Conservation (phyloP, 2,329 filamentous ascomycete species). For the Polytolypa hystricis region DNA sequence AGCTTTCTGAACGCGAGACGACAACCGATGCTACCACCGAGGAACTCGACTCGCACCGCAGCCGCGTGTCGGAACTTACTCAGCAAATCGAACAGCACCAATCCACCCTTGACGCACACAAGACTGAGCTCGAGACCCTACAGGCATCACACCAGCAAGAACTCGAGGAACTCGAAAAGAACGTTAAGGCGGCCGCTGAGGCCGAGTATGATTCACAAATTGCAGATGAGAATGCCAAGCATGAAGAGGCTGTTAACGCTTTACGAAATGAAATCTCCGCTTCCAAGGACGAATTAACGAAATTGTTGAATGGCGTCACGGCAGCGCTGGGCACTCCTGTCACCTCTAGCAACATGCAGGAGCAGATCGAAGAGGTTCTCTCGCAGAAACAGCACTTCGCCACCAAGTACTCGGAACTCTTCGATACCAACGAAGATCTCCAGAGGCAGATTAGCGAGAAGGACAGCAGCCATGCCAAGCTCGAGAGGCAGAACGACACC, state of each 20-base stretch:
- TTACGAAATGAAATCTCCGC: conserved; percentile 54
- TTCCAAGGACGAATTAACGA: conserved; percentile 55
- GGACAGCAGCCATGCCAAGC: conserved; percentile 19
- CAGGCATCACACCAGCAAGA: conserved; percentile 42
- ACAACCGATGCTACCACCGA: conserved; percentile 46
- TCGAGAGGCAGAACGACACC: conserved; percentile 26
- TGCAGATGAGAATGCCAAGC: conserved; percentile 44
- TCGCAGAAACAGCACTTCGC: conserved; percentile 33
- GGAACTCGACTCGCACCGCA: conserved; percentile 34
- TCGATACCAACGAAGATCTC: conserved; percentile 29
- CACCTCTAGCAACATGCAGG: conserved; percentile 47
- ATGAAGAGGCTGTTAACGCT: conserved; percentile 47
- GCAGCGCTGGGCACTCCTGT: conserved; percentile 31
- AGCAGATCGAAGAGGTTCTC: conserved; percentile 49
- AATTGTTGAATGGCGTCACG: conserved; percentile 51
- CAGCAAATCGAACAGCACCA: conserved; percentile 47
- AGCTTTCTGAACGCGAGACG: conserved; percentile 56
- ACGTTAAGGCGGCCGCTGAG: conserved; percentile 25
- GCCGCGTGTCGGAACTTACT: conserved; percentile 44
- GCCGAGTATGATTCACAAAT: conserved; percentile 27
- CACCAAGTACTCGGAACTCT: conserved; percentile 31
- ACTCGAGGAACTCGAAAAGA: conserved; percentile 29
- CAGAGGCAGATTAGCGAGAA: conserved; percentile 26
- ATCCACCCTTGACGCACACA: conserved; percentile 42
- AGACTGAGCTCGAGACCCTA: conserved; percentile 42